Evolutionary conservation across 73 alveolate species (phyloP).

Genomic region (Symbiodinium pilosum): DNA sequence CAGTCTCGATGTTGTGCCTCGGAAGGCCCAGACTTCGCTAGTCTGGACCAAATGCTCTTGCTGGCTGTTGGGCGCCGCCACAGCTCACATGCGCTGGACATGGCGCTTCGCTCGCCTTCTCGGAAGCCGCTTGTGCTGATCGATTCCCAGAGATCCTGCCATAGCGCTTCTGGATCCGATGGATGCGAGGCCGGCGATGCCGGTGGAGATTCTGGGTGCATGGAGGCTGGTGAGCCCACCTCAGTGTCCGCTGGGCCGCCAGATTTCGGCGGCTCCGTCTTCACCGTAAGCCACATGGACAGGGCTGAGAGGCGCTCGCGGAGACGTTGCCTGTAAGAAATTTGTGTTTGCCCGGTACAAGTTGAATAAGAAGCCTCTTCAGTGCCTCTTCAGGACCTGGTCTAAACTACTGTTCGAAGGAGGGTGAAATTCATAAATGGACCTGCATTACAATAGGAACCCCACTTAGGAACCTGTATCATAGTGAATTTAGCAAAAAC

Average conservation of each 20-base stretch:
- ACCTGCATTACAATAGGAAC: no score
- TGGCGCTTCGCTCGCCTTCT: slow-evolving; percentile 12
- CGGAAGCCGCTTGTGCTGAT: not conserved
- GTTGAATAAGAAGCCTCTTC: no score
- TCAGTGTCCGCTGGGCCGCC: not conserved
- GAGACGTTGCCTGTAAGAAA: slow-evolving; percentile 41
- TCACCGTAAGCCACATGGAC: not conserved
- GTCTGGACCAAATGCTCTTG: slow-evolving; percentile 41
- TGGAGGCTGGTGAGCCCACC: not conserved
- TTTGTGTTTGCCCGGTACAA: no score
- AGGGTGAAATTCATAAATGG: no score
- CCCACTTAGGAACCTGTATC: no score
- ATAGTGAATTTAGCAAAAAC: not conserved
- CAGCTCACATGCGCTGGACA: slow-evolving; percentile 46
- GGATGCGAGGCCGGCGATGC: not conserved
- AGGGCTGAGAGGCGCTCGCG: slow-evolving; percentile 17
- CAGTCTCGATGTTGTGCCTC: slow-evolving; percentile 44
- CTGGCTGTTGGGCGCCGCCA: slow-evolving; percentile 66
- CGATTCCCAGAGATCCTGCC: slow-evolving; percentile 70
- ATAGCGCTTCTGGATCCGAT: slow-evolving; percentile 20
- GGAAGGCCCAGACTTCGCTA: slow-evolving; percentile 8
- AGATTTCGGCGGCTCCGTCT: not conserved
- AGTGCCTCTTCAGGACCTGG: no score
- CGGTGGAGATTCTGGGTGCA: not conserved
- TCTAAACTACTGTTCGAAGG: no score